phyloP scores from a whole-genome alignment of 2,329 filamentous ascomycete genomes.

The Tetracladium maxilliforme region DNA sequence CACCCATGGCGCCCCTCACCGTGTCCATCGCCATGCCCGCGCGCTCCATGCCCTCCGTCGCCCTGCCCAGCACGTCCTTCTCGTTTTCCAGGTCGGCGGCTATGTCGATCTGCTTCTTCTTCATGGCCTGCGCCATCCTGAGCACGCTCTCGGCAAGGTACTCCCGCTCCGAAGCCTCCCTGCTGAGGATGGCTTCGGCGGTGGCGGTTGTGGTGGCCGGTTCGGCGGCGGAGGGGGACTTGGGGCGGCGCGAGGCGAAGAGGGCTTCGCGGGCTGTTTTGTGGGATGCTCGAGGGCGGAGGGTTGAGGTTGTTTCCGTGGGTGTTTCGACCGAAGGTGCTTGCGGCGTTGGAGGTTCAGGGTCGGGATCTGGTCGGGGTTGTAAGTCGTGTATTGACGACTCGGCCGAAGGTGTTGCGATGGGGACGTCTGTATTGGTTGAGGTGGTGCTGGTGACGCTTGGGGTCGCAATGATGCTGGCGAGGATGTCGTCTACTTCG shows the following conservation, averaged over 20 bases:
- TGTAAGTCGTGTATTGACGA: constrained; percentile 4
- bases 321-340: no score
- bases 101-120: constrained; percentile 60
- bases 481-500: constrained; percentile 4
- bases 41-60: constrained; percentile 61
- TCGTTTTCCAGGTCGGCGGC: constrained; percentile 54
- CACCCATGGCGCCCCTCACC: constrained; percentile 64
- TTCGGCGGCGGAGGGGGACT: constrained; percentile 10
- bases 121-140: constrained; percentile 63
- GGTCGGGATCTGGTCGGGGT: constrained; percentile 4
- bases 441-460: constrained; percentile 1
- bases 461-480: constrained; percentile 1
- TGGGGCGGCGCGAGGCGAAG: constrained; percentile 4
- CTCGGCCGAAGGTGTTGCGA: constrained; percentile 9
- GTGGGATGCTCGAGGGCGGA: constrained; percentile 9
- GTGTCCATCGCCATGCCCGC: constrained; percentile 64
- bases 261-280: constrained; percentile 2
- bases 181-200: constrained; percentile 58
- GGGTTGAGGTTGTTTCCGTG: constrained; percentile 6
- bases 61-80: constrained; percentile 56
- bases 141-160: constrained; percentile 69
- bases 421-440: constrained; percentile 5
- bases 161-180: constrained; percentile 73
- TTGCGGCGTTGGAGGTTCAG: no score
- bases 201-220: constrained; percentile 25